Evolutionary conservation across 352 stramenopile species (phyloP).

Genomic region (Globisporangium orthogonon): DNA sequence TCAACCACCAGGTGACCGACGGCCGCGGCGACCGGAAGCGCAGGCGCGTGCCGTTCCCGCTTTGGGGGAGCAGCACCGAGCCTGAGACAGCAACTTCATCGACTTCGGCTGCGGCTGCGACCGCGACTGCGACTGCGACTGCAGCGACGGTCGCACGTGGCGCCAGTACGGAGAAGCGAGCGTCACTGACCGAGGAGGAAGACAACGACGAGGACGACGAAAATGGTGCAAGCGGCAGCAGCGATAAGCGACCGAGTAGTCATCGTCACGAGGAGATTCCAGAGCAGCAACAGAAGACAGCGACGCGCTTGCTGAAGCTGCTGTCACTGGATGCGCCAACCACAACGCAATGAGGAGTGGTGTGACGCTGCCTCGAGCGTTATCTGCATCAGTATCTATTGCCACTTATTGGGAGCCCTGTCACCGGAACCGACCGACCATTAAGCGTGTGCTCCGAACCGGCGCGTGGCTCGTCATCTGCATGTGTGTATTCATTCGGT

Average conservation of each 20-base stretch:
- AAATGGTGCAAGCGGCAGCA: constrained; percentile 15
- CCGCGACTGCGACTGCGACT: background rate
- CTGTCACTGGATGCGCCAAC: constrained; percentile 26
- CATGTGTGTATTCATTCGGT: background rate
- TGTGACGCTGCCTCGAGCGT: background rate
- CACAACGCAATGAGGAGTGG: background rate
- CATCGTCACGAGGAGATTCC: background rate
- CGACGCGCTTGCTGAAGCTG: constrained; percentile 45
- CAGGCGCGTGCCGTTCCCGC: constrained; percentile 35
- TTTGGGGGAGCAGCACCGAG: constrained; percentile 17
- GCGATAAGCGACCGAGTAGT: background rate
- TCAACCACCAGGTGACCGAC: constrained; percentile 45
- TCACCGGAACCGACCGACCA: background rate
- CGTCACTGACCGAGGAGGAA: constrained; percentile 15
- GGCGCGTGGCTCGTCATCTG: too few relatives aligned
- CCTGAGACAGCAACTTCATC: background rate
- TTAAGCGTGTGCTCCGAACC: too few relatives aligned
- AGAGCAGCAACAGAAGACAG: constrained; percentile 14
- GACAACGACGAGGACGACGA: constrained; percentile 33
- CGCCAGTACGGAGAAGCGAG: constrained; percentile 14
- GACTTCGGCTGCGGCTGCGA: background rate
- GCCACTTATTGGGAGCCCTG: too few relatives aligned
- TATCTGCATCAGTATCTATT: background rate
- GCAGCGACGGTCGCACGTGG: background rate
- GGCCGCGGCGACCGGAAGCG: constrained; percentile 56